Evolutionary conservation across 768 basidiomycete genomes (phyloP), one percentile per base, ranked within the genome.

Genomic region (Chalciporus pseudorubinellus): DNA sequence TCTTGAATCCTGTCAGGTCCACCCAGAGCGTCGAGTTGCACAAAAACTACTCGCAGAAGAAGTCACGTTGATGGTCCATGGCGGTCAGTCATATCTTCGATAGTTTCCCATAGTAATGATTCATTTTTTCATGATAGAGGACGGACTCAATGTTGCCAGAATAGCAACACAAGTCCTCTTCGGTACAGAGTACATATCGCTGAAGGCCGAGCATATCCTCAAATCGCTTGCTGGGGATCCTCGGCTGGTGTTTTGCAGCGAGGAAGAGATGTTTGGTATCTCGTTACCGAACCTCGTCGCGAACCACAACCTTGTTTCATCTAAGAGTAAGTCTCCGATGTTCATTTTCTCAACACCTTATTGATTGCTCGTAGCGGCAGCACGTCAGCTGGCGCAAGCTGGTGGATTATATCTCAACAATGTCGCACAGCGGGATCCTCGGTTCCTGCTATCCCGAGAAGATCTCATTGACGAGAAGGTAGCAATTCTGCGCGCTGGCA

Each of bases 331-430:
- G 82, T 72, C 16, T 29, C 13, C 20, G 43, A 24, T 34, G 31
- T 39, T 45, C 40, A 18, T 36, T 10, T 47, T 48, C 29, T 13
- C 33, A 6, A 21, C 24, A 24, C 22, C 42, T 16, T 6, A 47
- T 49, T 62, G 29, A 65, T 29, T 39, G n/a, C 39, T 20, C 26
- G 22, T 56, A 91, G 90, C 81, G 51, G 84, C 82, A 40, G 86
- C 88, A 1, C 76, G 77, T 36, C 75, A 78, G 29, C 75, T 92
- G 16, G 74, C 88, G 24, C 65, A 77, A 41, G 76, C 80, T 1
- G 81, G 83, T 21, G 91, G 90, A 9, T 69, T 93, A 13, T 89
- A 88, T 63, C 59, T 89, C 33, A 94, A 95, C 65, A 83, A 84
- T 46, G 49, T 59, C 5, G 74, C 77, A 7, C 73, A 91, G 24